Conservation (phyloP, 2,329 filamentous ascomycete genomes). For the Leptosphaerulina australis region DNA sequence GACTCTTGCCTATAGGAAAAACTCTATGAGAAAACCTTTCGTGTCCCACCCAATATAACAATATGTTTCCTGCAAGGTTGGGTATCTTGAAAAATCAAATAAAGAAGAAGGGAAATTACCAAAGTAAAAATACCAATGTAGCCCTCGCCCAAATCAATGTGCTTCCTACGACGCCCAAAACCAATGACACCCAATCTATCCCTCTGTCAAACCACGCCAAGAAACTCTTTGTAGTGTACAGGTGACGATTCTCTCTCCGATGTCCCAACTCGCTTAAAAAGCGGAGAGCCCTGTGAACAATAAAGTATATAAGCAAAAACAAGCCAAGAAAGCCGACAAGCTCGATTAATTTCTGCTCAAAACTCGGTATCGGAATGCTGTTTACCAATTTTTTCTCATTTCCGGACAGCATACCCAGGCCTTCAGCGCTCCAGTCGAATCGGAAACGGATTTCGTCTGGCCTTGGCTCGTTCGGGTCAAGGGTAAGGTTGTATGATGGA, state of each 20-base stretch:
- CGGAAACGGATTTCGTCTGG: background rate
- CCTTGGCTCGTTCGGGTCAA: background rate
- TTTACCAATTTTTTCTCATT: background rate
- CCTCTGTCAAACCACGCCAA: background rate
- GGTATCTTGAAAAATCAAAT: too few species aligned
- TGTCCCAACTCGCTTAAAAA: background rate
- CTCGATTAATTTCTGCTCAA: background rate
- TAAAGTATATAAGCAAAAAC: too few species aligned
- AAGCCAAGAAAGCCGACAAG: too few species aligned
- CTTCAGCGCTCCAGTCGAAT: background rate
- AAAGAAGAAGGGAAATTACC: too few species aligned
- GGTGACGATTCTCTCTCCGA: background rate
- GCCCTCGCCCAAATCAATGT: background rate
- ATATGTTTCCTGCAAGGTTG: too few species aligned
- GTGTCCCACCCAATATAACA: too few species aligned
- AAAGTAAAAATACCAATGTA: too few species aligned
- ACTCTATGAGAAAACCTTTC: too few species aligned
- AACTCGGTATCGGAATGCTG: background rate
- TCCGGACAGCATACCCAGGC: too few species aligned
- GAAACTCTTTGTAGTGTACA: background rate
- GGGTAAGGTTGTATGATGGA: background rate
- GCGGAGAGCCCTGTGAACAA: background rate
- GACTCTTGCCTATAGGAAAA: too few species aligned
- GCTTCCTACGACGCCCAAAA: background rate
- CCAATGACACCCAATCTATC: background rate